Conservation (phyloP, 441 rosid species). For the Manihot esculenta region DNA sequence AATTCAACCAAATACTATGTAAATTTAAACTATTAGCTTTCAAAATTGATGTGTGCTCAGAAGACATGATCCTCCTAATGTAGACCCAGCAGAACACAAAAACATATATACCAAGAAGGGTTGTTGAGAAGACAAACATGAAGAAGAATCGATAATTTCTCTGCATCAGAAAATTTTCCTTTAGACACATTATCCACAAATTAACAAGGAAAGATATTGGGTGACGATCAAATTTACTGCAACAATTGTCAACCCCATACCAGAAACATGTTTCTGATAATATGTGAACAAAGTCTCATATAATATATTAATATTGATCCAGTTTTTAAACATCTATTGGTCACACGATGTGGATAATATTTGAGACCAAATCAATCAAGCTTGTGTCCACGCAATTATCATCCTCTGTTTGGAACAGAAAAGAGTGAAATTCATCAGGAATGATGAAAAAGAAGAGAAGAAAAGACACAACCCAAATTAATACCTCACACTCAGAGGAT, state of each 20-base stretch:
- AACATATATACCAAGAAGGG: conserved; percentile 88
- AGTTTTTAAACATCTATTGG: background rate
- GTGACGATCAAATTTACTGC: conserved; percentile 4
- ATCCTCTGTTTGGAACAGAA: too few relatives aligned
- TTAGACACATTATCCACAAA: conserved; percentile 9
- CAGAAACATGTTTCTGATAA: conserved; percentile 2
- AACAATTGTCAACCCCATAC: background rate
- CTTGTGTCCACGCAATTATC: background rate
- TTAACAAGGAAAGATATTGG: conserved; percentile 11
- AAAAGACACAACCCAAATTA: background rate
- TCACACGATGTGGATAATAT: background rate
- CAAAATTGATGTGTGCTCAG: conserved; percentile 62
- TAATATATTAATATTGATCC: background rate
- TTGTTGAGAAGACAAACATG: conserved; percentile 87
- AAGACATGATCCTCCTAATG: conserved; percentile 61
- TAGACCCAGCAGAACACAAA: conserved; percentile 96
- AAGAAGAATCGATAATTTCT: conserved; percentile 97
- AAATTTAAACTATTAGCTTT: conserved; percentile 76
- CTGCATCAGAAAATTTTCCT: conserved; percentile 48
- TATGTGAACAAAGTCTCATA: background rate
- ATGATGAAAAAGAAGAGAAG: background rate
- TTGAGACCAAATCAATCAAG: background rate
- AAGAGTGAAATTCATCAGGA: too few relatives aligned
- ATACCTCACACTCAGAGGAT: background rate
- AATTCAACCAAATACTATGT: too few relatives aligned